phyloP scores from a whole-genome alignment of 257 asterid genomes.

The Rehmannia glutinosa region DNA sequence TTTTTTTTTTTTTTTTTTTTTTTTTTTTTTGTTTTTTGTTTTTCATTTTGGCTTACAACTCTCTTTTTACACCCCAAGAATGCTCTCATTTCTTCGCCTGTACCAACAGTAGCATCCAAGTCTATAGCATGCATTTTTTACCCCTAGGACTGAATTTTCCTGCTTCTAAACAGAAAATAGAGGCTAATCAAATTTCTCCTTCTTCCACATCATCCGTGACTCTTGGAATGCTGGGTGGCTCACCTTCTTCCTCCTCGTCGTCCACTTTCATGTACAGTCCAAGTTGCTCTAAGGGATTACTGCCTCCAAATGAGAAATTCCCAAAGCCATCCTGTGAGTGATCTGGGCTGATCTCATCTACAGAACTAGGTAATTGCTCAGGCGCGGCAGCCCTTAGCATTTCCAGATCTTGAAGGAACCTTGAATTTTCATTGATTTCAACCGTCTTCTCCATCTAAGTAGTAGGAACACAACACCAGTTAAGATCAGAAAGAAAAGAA shows the following conservation, averaged over 20 bases:
- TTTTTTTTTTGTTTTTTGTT: background rate
- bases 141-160: background rate
- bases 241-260: slow-evolving; percentile 79
- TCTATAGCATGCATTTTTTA: background rate
- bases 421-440: slow-evolving; percentile 69
- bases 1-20: too few species aligned
- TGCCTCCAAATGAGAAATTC: slow-evolving; percentile 61
- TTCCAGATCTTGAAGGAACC: slow-evolving; percentile 69
- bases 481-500: background rate
- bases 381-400: slow-evolving; percentile 53
- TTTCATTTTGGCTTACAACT: background rate
- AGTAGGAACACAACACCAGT: background rate
- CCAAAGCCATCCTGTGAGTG: slow-evolving; percentile 63
- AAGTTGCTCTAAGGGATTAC: slow-evolving; percentile 83
- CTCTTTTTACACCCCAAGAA: background rate
- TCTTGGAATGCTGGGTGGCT: slow-evolving; percentile 25
- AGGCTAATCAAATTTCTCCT: slow-evolving; percentile 65
- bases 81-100: too few species aligned
- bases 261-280: slow-evolving; percentile 87
- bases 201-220: slow-evolving; percentile 52
- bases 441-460: slow-evolving; percentile 81
- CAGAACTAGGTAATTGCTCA: slow-evolving; percentile 55
- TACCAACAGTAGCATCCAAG: too few species aligned
- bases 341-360: slow-evolving; percentile 68
- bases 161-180: background rate